Conservation (phyloP, 768 basidiomycete species). For the Amanita thiersii region DNA sequence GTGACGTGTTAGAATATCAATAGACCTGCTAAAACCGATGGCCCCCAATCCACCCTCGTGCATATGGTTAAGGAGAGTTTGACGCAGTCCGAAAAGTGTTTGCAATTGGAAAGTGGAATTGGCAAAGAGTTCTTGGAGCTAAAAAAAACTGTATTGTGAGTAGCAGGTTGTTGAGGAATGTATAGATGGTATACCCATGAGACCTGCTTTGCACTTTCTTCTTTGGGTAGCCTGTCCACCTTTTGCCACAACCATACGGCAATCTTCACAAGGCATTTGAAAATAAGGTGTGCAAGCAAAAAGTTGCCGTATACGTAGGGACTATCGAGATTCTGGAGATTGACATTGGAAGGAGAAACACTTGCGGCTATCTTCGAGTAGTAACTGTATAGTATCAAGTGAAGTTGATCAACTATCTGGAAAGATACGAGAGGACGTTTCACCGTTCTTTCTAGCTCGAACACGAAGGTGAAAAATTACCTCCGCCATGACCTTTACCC, state of each 20-base stretch:
- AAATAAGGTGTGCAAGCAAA: slow-evolving; percentile 55
- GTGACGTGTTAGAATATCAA: slow-evolving; percentile 60
- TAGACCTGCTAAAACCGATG: slow-evolving; percentile 28
- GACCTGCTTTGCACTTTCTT: slow-evolving; percentile 34
- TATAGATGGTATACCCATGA: slow-evolving; percentile 39
- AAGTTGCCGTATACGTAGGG: slow-evolving; percentile 30
- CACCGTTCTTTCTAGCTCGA: slow-evolving; percentile 1
- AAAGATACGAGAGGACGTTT: slow-evolving; percentile 7
- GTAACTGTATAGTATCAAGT: slow-evolving; percentile 46
- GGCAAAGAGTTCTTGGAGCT: slow-evolving; percentile 60
- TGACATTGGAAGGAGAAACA: slow-evolving; percentile 29
- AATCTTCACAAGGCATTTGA: slow-evolving; percentile 69
- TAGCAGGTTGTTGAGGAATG: neutral
- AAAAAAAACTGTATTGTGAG: slow-evolving; percentile 5
- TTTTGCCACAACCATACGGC: slow-evolving; percentile 65
- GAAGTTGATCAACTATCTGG: slow-evolving; percentile 49
- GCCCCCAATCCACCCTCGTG: slow-evolving; percentile 26
- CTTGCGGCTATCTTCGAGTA: slow-evolving; percentile 48
- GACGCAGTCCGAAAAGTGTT: slow-evolving; percentile 49
- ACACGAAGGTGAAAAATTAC: slow-evolving; percentile 24
- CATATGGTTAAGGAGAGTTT: slow-evolving; percentile 38
- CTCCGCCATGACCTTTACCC: slow-evolving; percentile 56
- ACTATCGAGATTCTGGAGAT: slow-evolving; percentile 34
- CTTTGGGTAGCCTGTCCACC: slow-evolving; percentile 31
- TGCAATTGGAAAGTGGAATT: slow-evolving; percentile 50